Evolutionary conservation across 495 filamentous ascomycete species (phyloP), one percentile per base, ranked within the genome.

Genomic region (Hyaloscypha variabilis): DNA sequence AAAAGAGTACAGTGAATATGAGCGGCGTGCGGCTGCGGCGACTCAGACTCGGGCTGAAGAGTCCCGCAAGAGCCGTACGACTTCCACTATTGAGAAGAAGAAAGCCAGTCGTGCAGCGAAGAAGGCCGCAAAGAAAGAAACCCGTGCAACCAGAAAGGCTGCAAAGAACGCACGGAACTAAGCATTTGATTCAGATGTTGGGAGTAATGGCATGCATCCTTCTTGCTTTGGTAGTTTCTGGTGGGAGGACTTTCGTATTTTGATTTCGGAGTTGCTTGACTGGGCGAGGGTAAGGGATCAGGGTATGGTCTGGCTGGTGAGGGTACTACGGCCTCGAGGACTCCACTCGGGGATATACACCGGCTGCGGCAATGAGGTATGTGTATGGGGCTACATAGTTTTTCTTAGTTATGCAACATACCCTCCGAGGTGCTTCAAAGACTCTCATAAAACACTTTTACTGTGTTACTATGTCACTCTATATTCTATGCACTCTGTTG

Each of bases 1-100:
- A 19, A 54, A 62, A 2, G 71, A 73, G 59, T 54, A 65, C 52
- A 42, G 26, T 6, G 62, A 63, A 25, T 73, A 73, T 28, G 21
- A 71, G 34, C 36, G 64, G 42, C 49, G 60, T 46, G 69, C 71
- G 11, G 28, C 52, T 28, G 63, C 68, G 23, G 69, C 66, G 13
- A 54, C 36, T 42, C 52, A 51, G 6, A 57, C 6, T 10, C 58
- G 54, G 46, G 26, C 29, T 28, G 52, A 59, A 30, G 49, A 61
- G 36, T 39, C 36, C 29, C 39, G 34, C n/a, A 60, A 39, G 59
- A 26, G 30, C 19, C 10, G 34, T 17, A 67, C 58, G 42, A 21
- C 13, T 17, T 50, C 54, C 1, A 49, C 29, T 17, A 11, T 26
- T 2, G 51, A 65, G 53, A 52, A 52, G 26, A 67, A 67, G 62